Base-by-base conservation (phyloP, 2,329 filamentous ascomycete genomes). In the Hansfordia pulvinata region DNA sequence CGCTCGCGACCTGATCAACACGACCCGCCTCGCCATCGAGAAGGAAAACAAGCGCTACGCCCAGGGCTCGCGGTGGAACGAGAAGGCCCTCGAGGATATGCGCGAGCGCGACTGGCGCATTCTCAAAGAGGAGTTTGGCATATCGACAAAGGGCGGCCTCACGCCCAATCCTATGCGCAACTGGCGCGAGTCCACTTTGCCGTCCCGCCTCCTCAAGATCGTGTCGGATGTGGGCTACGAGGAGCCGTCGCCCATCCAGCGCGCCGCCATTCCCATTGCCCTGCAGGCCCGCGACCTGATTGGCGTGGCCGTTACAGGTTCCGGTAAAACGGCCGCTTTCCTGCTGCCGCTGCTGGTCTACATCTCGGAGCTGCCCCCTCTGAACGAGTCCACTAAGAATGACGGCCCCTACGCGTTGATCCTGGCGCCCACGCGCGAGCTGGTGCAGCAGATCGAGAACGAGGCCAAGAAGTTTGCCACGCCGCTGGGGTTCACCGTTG, bases 81-180 rank as follows among this genome's bases (percentile, higher is more conserved):
- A 94, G 48, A 98, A 98, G 71, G 69, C 67, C 35, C 60, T 96
- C 35, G 74, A 81, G 10, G 82, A 93, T 43, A 98, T 98, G 90
- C 81, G 84, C 35, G 86, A 96, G 56, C 69, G 90, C 49, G 90
- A 98, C 54, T 98, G 90, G 90, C 82, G 90, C 47, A 96, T 98
- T 42, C 94, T 98, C 73, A 98, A 96, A 56, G 90, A 96, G 52
- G 86, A 98, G 53, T 96, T 93, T 58, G 92, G 90, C 41, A 98
- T 98, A 48, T 68, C 78, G 20, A 94, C 85, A 7, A 96, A 93
- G 52, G 90, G 90, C 31, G 88, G 88, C 22, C 67, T 69, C 15
- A 84, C 96, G 30, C 90, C 90, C 1, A 88, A 96, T 43, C 90
- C 90, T 1, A 96, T 98, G 86, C 84, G 90, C 26, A 84, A 66